Conservation (phyloP, 2,329 filamentous ascomycete species). For the Rhinocladiella similis region DNA sequence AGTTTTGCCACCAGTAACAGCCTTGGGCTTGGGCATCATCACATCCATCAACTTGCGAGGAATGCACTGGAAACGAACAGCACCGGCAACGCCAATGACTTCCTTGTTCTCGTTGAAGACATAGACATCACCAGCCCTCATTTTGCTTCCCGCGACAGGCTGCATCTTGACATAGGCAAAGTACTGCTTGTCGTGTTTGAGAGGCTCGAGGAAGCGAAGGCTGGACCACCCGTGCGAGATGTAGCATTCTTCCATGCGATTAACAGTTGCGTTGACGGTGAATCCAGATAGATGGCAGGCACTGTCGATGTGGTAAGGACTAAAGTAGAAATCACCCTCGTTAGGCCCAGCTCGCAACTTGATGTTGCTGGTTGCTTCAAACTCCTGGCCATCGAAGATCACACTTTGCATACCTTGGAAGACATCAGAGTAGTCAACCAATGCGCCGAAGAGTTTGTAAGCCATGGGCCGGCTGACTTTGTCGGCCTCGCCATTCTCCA, state of each 20-base stretch:
- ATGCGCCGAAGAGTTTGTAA: slow-evolving; percentile 38
- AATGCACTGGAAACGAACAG: slow-evolving; percentile 50
- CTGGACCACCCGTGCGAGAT: slow-evolving; percentile 64
- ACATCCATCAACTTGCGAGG: slow-evolving; percentile 43
- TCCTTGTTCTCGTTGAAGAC: slow-evolving; percentile 58
- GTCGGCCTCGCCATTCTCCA: slow-evolving; percentile 33
- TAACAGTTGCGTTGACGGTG: slow-evolving; percentile 45
- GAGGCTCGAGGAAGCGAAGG: slow-evolving; percentile 56
- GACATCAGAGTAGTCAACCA: slow-evolving; percentile 37
- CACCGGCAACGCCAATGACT: slow-evolving; percentile 53
- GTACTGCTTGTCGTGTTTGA: slow-evolving; percentile 55
- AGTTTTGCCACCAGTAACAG: slow-evolving; percentile 31
- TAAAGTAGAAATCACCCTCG: slow-evolving; percentile 37
- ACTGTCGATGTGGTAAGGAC: slow-evolving; percentile 41
- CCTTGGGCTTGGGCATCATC: slow-evolving; percentile 38
- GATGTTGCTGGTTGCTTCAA: slow-evolving; percentile 39
- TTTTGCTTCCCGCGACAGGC: slow-evolving; percentile 46
- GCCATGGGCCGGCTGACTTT: slow-evolving; percentile 36
- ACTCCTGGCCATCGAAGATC: slow-evolving; percentile 36
- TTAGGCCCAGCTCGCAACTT: slow-evolving; percentile 32
- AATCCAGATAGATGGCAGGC: slow-evolving; percentile 39
- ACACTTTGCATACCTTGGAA: slow-evolving; percentile 41
- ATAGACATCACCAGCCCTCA: slow-evolving; percentile 61
- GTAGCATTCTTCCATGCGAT: slow-evolving; percentile 61
- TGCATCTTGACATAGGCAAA: slow-evolving; percentile 65